A percentile compares a stretch with the other conserved stretches of the same genome.
These are phyloP conservation scores for Ogataea zsoltii DNA, from an alignment of 805 yeast species.

Conservation along the genomic window DNA sequence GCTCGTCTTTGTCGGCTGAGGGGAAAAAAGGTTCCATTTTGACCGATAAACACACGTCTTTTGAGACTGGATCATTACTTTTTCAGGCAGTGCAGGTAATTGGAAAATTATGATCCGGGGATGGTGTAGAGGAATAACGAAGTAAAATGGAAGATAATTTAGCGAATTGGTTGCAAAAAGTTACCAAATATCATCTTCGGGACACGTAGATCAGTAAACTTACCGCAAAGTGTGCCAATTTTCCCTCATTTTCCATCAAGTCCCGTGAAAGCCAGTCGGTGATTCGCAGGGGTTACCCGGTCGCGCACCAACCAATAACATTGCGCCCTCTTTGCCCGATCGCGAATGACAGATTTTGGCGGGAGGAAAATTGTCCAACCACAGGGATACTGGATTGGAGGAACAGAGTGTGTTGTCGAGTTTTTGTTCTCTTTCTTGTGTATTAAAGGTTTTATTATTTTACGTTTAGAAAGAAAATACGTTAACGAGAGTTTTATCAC, in stretches of 20 bases:
- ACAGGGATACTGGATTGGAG: slow-evolving; percentile 7
- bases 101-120: slow-evolving; percentile 2
- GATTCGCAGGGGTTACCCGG: not conserved
- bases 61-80: not conserved
- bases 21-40: not conserved
- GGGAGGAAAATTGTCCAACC: slow-evolving; percentile 8
- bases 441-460: not conserved
- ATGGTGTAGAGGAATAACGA: not conserved
- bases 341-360: slow-evolving; percentile 5
- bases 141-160: not conserved
- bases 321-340: slow-evolving; percentile 6
- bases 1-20: too few species aligned
- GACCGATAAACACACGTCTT: not conserved
- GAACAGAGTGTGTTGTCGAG: slow-evolving; percentile 21
- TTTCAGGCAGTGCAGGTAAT: slow-evolving; percentile 3
- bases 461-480: not conserved
- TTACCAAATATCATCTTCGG: too few species aligned
- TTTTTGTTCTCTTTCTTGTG: slow-evolving; percentile 16
- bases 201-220: not conserved
- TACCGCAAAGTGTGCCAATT: too few species aligned
- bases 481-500: slow-evolving; percentile 7
- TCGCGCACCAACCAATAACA: slow-evolving; percentile 4
- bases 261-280: not conserved
- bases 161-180: not conserved
- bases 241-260: too few species aligned